Evolutionary conservation across 2,329 filamentous ascomycete genomes (phyloP).

Genomic region (Phialophora macrospora): DNA sequence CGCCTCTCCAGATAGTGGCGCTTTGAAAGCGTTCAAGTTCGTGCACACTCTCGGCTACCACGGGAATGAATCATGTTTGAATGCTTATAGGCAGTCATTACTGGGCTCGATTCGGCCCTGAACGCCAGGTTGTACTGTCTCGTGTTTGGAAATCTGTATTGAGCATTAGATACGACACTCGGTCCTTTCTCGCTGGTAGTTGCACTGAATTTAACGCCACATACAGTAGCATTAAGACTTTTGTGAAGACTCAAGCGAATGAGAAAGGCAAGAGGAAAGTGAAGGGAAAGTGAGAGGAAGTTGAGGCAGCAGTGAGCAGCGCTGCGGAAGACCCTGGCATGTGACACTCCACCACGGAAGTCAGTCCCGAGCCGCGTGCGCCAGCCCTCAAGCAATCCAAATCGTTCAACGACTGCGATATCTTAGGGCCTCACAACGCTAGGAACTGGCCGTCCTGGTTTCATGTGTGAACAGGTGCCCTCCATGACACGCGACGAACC

Average conservation of each 20-base stretch:
- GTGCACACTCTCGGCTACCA: background rate
- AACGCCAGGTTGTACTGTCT: background rate
- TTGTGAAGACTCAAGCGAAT: too few species aligned
- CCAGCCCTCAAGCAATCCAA: background rate
- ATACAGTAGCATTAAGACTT: background rate
- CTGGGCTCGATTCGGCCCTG: background rate
- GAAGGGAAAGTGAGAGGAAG: background rate
- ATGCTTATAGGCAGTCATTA: background rate
- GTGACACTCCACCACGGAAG: background rate
- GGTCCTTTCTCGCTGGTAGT: background rate
- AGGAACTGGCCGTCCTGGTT: background rate
- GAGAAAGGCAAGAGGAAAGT: background rate
- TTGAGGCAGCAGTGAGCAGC: background rate
- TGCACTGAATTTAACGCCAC: background rate
- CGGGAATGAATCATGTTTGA: background rate
- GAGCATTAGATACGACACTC: too few species aligned
- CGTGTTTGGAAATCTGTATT: background rate
- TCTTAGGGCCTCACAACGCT: slow-evolving; percentile 4
- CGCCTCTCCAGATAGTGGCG: background rate
- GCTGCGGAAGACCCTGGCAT: background rate
- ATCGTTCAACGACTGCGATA: background rate
- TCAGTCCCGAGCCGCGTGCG: background rate
- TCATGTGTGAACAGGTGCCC: background rate
- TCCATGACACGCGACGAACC: slow-evolving; percentile 52
- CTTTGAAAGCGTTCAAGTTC: background rate